A percentile compares a stretch with the other conserved stretches of the same genome.
These are phyloP conservation scores for Penicillium alfredii DNA, from an alignment of 495 filamentous ascomycete species.

Conservation along the genomic window DNA sequence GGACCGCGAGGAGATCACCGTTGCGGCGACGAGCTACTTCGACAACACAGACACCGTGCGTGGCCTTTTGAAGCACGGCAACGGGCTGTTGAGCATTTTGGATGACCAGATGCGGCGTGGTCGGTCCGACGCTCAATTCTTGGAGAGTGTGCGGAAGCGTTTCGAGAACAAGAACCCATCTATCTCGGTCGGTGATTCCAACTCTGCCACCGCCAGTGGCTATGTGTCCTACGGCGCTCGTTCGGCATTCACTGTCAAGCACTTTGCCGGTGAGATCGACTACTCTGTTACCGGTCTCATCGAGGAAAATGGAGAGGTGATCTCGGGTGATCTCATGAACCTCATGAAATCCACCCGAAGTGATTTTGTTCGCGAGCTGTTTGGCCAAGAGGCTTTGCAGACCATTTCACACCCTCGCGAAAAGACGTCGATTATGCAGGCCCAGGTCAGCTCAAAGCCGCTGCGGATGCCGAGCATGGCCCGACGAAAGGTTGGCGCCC, in stretches of 20 bases:
- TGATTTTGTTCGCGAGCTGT: constrained; percentile 81
- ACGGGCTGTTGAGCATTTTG: constrained; percentile 86
- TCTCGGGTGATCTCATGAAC: constrained; percentile 94
- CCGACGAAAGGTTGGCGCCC: constrained; percentile 55
- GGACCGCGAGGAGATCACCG: constrained; percentile 84
- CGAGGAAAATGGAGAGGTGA: constrained; percentile 92
- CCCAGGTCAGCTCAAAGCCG: constrained; percentile 90
- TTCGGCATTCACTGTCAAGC: constrained; percentile 81
- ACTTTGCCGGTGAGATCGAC: constrained; percentile 96
- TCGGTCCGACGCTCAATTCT: constrained; percentile 78
- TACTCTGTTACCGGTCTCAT: constrained; percentile 79
- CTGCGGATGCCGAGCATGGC: constrained; percentile 90
- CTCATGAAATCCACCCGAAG: constrained; percentile 82
- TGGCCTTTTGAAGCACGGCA: constrained; percentile 82
- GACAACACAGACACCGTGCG: constrained; percentile 94
- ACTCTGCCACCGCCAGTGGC: constrained; percentile 68
- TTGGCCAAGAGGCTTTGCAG: constrained; percentile 87
- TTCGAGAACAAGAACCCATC: constrained; percentile 93
- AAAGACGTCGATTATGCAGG: constrained; percentile 87
- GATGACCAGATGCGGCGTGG: constrained; percentile 92
- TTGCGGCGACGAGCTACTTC: constrained; percentile 90
- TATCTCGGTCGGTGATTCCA: constrained; percentile 66
- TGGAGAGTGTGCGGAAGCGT: constrained; percentile 83
- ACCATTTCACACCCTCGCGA: constrained; percentile 89
- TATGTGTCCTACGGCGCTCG: constrained; percentile 71